These are phyloP conservation scores for Alternaria ethzedia DNA, from an alignment of 2,329 filamentous ascomycete genomes.

Conservation along the genomic window DNA sequence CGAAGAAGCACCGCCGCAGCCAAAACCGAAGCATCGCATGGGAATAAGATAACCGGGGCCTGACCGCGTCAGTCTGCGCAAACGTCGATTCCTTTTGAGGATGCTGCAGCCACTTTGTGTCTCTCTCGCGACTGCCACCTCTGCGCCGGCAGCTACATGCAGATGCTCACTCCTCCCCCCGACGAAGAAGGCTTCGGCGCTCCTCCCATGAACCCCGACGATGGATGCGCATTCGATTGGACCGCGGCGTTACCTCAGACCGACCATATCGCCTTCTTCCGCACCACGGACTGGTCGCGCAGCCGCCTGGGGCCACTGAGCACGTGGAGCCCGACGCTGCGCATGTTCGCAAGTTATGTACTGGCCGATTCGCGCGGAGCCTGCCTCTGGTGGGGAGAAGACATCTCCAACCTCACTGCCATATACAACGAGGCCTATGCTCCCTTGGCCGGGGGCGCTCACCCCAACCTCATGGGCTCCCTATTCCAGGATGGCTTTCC, in stretches of 20 bases:
- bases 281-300: slow-evolving; percentile 33
- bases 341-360: slow-evolving; percentile 38
- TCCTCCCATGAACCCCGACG: slow-evolving; percentile 1
- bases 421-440: slow-evolving; percentile 44
- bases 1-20: slow-evolving; percentile 12
- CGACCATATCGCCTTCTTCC: slow-evolving; percentile 43
- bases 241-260: slow-evolving; percentile 37
- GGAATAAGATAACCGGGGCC: neutral
- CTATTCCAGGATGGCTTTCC: slow-evolving; percentile 39
- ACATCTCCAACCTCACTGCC: slow-evolving; percentile 30
- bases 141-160: slow-evolving; percentile 4
- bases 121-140: slow-evolving; percentile 1
- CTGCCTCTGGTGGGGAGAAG: slow-evolving; percentile 45
- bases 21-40: neutral
- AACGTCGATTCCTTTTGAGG: neutral
- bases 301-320: slow-evolving; percentile 34
- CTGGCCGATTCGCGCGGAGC: slow-evolving; percentile 42
- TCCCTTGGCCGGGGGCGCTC: slow-evolving; percentile 32
- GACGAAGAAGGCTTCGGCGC: slow-evolving; percentile 16
- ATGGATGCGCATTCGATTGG: slow-evolving; percentile 30
- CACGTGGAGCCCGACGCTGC: slow-evolving; percentile 36
- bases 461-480: slow-evolving; percentile 42
- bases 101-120: slow-evolving; percentile 1
- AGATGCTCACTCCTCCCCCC: slow-evolving; percentile 22
- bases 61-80: neutral